phyloP scores from a whole-genome alignment of 495 filamentous ascomycete species.

The Terfezia claveryi region DNA sequence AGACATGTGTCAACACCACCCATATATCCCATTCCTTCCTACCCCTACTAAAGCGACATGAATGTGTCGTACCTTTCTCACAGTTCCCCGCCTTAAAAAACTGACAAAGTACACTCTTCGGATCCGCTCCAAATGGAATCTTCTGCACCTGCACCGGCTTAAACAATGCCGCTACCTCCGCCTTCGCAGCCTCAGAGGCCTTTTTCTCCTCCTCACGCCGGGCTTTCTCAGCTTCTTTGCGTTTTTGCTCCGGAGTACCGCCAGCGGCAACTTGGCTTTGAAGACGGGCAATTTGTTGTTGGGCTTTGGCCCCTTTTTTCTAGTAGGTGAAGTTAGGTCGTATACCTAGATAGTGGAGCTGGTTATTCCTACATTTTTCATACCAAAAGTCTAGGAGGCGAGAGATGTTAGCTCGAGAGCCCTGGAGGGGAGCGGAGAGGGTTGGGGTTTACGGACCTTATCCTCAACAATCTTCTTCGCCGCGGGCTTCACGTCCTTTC shows the following conservation, averaged over 20 bases:
- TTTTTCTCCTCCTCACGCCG: slow-evolving; percentile 61
- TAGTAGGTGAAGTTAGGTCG: slow-evolving; percentile 14
- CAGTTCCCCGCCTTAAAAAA: slow-evolving; percentile 94
- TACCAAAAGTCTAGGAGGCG: slow-evolving; percentile 55
- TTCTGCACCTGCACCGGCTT: slow-evolving; percentile 91
- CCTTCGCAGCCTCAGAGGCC: slow-evolving; percentile 58
- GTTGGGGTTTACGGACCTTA: slow-evolving; percentile 32
- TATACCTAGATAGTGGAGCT: slow-evolving; percentile 6
- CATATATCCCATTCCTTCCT: neutral
- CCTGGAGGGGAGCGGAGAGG: too few species aligned
- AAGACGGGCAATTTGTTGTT: slow-evolving; percentile 71
- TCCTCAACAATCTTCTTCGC: slow-evolving; percentile 54
- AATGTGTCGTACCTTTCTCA: slow-evolving; percentile 45
- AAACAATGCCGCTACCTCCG: slow-evolving; percentile 66
- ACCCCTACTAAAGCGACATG: neutral
- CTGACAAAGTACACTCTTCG: slow-evolving; percentile 90
- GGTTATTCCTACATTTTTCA: slow-evolving; percentile 62
- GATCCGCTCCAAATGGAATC: slow-evolving; percentile 91
- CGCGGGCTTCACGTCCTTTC: slow-evolving; percentile 47
- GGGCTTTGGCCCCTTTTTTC: slow-evolving; percentile 83
- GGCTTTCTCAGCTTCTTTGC: slow-evolving; percentile 74
- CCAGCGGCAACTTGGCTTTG: slow-evolving; percentile 44
- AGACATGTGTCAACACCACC: neutral
- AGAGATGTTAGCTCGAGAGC: neutral
- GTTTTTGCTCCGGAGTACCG: slow-evolving; percentile 65